Evolutionary conservation across 176 grass and related monocot species (phyloP), one percentile per base, ranked within the genome.

Genomic region (Bromus sterilis): DNA sequence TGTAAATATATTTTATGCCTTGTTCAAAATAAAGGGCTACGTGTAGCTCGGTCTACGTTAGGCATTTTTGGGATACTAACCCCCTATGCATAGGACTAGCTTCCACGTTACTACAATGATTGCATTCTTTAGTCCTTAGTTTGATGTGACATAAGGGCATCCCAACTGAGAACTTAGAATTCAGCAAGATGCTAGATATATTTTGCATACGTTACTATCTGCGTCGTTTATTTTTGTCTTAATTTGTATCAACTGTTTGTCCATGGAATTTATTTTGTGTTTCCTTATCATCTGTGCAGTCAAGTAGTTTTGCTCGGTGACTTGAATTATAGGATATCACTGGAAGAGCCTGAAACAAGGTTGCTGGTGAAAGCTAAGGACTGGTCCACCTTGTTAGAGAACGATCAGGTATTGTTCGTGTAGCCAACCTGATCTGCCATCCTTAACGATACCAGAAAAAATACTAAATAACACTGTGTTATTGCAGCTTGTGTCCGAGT

Each of bases 301-400:
- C 82, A 88, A n/a, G 81, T 91, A 29, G 72, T 99, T 78, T 80
- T 95, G 85, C 87, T 99, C 7, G 96, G 96, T 5, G 96, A 99
- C 86, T 80, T 99, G 75, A 98, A 98, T 81, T 99, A 99, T 80
- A 83, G 96, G 72, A 95, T 99, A 86, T 93, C 89, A 10, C 53
- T 95, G 62, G 88, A 88, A 49, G 89, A 93, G 80, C 29, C 65
- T 9, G 75, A 93, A 82, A 95, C 82, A 15, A 87, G 84, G 53
- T 78, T 57, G 20, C 82, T 95, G 40, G 87, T 99, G 76, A 73
- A 86, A 79, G 82, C 84, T 57, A 90, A 88, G 91, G 82, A 81
- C 76, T 99, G 96, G 96, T 56, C 49, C 44, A 82, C 78, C 43
- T 76, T 99, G 79, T 66, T 95, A 68, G 84, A 91, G 62, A 91